phyloP scores from a whole-genome alignment of 2,329 filamentous ascomycete species.

The Calonectria crousiana region DNA sequence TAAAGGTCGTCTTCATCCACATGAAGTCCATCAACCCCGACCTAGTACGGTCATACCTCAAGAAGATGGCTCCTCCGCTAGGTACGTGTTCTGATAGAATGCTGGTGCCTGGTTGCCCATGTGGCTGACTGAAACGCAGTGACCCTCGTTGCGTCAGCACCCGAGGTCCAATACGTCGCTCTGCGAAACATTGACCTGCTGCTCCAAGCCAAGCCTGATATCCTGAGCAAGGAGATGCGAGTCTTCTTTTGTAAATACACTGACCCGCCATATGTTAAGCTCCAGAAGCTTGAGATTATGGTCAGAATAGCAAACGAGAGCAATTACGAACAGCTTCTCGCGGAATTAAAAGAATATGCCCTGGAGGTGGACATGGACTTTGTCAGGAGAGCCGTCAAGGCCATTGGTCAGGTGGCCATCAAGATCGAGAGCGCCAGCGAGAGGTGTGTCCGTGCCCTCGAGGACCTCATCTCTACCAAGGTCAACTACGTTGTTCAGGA shows the following conservation, averaged over 20 bases:
- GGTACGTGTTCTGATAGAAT: conserved; percentile 64
- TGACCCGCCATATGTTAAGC: conserved; percentile 96
- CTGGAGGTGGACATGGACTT: conserved; percentile 99
- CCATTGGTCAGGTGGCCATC: conserved; percentile 97
- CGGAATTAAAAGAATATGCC: conserved; percentile 96
- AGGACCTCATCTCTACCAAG: conserved; percentile 96
- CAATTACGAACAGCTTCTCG: conserved; percentile 94
- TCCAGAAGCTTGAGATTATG: conserved; percentile 99
- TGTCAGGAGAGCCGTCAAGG: conserved; percentile 91
- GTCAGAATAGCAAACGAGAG: conserved; percentile 97
- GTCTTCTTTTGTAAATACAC: conserved; percentile 99
- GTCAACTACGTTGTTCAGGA: conserved; percentile 99
- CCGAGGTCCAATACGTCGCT: conserved; percentile 98
- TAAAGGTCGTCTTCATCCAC: conserved; percentile 97
- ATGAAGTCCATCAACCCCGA: conserved; percentile 88
- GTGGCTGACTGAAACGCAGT: conserved; percentile 63
- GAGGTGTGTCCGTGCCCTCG: conserved; percentile 92
- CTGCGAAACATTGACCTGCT: conserved; percentile 96
- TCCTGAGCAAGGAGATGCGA: conserved; percentile 95
- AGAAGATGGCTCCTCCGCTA: conserved; percentile 98
- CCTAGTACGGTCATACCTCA: conserved; percentile 85
- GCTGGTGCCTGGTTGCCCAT: neutral
- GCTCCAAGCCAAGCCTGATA: conserved; percentile 94
- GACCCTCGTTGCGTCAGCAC: conserved; percentile 92
- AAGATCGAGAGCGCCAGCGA: conserved; percentile 97